These are phyloP conservation scores for Paecilomyces sp. DNA, from an alignment of 2,329 filamentous ascomycete species.

Conservation along the genomic window DNA sequence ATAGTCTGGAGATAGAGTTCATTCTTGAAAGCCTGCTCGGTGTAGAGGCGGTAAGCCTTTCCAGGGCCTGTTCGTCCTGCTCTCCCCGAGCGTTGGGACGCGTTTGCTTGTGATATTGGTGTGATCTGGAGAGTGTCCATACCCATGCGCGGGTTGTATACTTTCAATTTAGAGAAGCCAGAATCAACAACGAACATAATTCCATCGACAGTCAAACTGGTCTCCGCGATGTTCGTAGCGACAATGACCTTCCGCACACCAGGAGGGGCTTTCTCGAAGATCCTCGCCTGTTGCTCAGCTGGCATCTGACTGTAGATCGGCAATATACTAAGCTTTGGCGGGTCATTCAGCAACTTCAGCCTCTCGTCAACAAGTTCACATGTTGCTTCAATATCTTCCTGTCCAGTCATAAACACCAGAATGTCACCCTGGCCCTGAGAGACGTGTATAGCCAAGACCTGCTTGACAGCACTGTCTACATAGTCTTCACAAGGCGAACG, in stretches of 20 bases:
- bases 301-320: conserved; percentile 99
- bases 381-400: conserved; percentile 96
- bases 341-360: conserved; percentile 82
- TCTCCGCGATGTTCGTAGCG: conserved; percentile 97
- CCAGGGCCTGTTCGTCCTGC: conserved; percentile 92
- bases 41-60: conserved; percentile 90
- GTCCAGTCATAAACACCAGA: conserved; percentile 97
- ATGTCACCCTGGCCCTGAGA: conserved; percentile 92
- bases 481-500: conserved; percentile 95
- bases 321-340: conserved; percentile 86
- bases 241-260: conserved; percentile 97
- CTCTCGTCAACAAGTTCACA: conserved; percentile 89
- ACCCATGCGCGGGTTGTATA: conserved; percentile 97
- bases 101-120: conserved; percentile 93
- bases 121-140: conserved; percentile 99
- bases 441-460: conserved; percentile 91
- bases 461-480: conserved; percentile 92
- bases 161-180: conserved; percentile 94
- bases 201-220: conserved; percentile 92
- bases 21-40: conserved; percentile 89
- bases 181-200: conserved; percentile 99
- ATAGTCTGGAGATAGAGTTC: conserved; percentile 96
- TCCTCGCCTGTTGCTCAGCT: conserved; percentile 93
- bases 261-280: conserved; percentile 84
- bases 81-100: conserved; percentile 84